Base-by-base conservation (phyloP, 2,329 filamentous ascomycete genomes). In the Lizonia empirigonia region DNA sequence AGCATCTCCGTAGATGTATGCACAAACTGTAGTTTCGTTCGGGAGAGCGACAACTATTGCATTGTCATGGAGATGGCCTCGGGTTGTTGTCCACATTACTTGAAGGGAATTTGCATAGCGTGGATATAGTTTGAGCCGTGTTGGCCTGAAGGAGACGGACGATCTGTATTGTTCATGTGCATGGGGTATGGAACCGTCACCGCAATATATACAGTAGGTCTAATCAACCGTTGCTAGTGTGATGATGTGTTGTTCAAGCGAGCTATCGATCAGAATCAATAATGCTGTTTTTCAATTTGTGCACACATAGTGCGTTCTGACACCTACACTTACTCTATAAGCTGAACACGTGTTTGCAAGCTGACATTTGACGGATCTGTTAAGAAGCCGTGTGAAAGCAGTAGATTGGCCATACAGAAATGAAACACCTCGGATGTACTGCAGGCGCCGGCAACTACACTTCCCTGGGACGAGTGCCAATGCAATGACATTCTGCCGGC, bases 121-220 rank as follows among this genome's bases (percentile, higher is more conserved):
- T 56, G 55, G 62, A 66, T 52, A 67, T 60, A 59, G 62, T 59
- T 50, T 68, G 63, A 58, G 48, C 37, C 37, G 52, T 41, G 47
- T 44, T 53, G 47, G 53, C 32, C n/a, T 24, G 44, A 47, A 55
- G 35, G 45, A 56, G 55, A 53, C 45, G 41, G 46, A 60, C 29
- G 55, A 60, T 64, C 53, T 66, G 63, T 69, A 70, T 70, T 66
- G 63, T 65, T 64, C 55, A 64, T 65, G 53, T 63, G 60, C 51
- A 59, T 51, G 58, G 50, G 52, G 44, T 48, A 47, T 47, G 50
- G 48, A 63, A 60, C 59, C 62, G 61, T 55, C 49, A 53, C 37
- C 53, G 48, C 57, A 47, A 54, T 59, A 65, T 63, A 58, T 63
- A 58, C 56, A 63, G 56, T 50, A 66, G 51, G 45, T 62, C 54